phyloP scores from a whole-genome alignment of 73 alveolate species.

The Urostyla sp. region DNA sequence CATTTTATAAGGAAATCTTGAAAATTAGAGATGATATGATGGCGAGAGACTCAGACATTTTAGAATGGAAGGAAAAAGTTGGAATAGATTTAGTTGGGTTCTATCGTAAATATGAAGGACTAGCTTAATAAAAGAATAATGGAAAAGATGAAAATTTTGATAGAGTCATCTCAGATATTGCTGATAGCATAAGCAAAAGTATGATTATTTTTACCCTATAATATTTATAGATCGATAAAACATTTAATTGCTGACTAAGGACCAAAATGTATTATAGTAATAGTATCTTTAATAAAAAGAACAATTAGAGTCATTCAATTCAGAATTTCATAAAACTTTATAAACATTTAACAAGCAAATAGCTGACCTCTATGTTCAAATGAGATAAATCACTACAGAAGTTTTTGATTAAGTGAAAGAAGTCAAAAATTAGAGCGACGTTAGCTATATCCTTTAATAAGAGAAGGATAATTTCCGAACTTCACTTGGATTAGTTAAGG shows the following conservation, averaged over 20 bases:
- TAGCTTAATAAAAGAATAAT: no score
- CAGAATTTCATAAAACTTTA: not conserved
- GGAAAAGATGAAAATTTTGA: no score
- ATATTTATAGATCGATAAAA: constrained; percentile 22
- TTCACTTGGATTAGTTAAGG: not conserved
- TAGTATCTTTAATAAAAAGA: constrained; percentile 5
- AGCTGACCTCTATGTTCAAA: constrained; percentile 33
- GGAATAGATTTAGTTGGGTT: constrained; percentile 35
- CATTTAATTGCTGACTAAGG: constrained; percentile 58
- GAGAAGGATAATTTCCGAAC: constrained; percentile 33
- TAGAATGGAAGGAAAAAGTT: constrained; percentile 43
- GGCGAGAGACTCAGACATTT: constrained; percentile 14
- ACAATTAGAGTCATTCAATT: constrained; percentile 2
- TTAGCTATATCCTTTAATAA: not conserved
- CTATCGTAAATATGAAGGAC: constrained; percentile 45
- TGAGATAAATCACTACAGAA: constrained; percentile 40
- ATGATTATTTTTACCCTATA: not conserved
- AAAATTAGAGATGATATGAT: constrained; percentile 44
- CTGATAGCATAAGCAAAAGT: constrained; percentile 47
- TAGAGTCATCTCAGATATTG: constrained; percentile 1
- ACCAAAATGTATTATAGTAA: constrained; percentile 12
- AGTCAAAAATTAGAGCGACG: constrained; percentile 2
- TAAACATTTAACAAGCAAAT: constrained; percentile 24
- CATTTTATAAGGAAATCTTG: constrained; percentile 40
- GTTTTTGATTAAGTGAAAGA: constrained; percentile 41